Evolutionary conservation across 768 basidiomycete species (phyloP).

Genomic region (Phlegmacium glaucopus): DNA sequence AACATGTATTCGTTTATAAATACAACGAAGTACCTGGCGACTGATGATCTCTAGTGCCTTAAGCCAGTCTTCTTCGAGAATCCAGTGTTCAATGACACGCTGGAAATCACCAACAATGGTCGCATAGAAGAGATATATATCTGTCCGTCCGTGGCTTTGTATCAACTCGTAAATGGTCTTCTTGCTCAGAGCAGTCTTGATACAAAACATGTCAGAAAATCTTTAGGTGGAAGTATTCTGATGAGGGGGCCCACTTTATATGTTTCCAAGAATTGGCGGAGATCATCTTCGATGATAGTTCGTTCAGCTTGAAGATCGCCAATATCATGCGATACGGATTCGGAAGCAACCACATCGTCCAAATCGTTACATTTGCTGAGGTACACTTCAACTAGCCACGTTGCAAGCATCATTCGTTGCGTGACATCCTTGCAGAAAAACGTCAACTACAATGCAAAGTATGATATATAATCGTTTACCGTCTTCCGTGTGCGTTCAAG

Average conservation of each 20-base stretch:
- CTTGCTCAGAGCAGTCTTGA: constrained; percentile 63
- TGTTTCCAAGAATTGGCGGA: constrained; percentile 88
- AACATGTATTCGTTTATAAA: not conserved
- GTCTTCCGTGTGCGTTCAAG: constrained; percentile 82
- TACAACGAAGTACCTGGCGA: constrained; percentile 61
- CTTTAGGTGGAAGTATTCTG: not conserved
- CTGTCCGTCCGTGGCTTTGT: constrained; percentile 87
- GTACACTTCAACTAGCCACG: constrained; percentile 97
- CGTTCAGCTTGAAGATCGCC: constrained; percentile 83
- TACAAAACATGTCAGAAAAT: constrained; percentile 39
- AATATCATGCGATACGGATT: constrained; percentile 74
- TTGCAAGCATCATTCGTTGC: constrained; percentile 96
- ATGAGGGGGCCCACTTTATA: constrained; percentile 65
- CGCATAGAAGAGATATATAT: constrained; percentile 91
- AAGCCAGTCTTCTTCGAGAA: constrained; percentile 88
- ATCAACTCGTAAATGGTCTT: constrained; percentile 91
- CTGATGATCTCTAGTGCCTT: constrained; percentile 90
- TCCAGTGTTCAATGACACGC: constrained; percentile 88
- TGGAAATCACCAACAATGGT: constrained; percentile 75
- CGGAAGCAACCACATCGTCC: constrained; percentile 90
- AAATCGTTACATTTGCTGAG: constrained; percentile 95
- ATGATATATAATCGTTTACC: constrained; percentile 40
- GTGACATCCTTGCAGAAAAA: constrained; percentile 65
- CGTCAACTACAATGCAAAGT: not conserved
- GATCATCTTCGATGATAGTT: constrained; percentile 85